These are phyloP conservation scores for Psilocybe azurescens DNA, from an alignment of 768 basidiomycete species.

Conservation along the genomic window DNA sequence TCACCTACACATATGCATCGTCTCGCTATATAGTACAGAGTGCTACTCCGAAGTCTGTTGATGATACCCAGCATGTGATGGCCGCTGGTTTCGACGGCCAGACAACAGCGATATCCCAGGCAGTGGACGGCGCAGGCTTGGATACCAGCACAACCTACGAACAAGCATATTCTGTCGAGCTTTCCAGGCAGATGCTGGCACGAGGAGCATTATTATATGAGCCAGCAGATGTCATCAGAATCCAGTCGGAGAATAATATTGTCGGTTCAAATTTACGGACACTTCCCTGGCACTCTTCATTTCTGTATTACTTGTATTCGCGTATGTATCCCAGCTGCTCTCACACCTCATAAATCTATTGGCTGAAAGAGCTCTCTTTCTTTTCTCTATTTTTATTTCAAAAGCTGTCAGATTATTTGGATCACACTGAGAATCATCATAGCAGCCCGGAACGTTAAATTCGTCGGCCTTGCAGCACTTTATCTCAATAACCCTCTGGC, in stretches of 20 bases:
- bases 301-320: not conserved
- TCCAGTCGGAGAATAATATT: not conserved
- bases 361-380: not conserved
- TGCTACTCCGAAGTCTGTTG: not conserved
- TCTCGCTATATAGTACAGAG: not conserved
- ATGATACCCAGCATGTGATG: not conserved
- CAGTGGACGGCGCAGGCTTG: not conserved
- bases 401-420: conserved; percentile 5
- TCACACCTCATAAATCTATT: not conserved
- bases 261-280: conserved; percentile 5
- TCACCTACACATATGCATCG: conserved; percentile 5
- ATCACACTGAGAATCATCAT: not conserved
- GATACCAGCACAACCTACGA: conserved; percentile 1
- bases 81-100: not conserved
- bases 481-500: not conserved
- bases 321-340: not conserved
- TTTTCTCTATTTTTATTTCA: not conserved
- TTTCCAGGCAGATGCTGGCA: not conserved
- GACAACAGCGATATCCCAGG: not conserved
- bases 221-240: not conserved
- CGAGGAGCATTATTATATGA: conserved; percentile 1
- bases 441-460: not conserved
- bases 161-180: conserved; percentile 2
- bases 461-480: conserved; percentile 5
- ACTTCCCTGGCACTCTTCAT: conserved; percentile 1